Evolutionary conservation across 495 filamentous ascomycete genomes (phyloP).

Genomic region (Aspergillus steynii): DNA sequence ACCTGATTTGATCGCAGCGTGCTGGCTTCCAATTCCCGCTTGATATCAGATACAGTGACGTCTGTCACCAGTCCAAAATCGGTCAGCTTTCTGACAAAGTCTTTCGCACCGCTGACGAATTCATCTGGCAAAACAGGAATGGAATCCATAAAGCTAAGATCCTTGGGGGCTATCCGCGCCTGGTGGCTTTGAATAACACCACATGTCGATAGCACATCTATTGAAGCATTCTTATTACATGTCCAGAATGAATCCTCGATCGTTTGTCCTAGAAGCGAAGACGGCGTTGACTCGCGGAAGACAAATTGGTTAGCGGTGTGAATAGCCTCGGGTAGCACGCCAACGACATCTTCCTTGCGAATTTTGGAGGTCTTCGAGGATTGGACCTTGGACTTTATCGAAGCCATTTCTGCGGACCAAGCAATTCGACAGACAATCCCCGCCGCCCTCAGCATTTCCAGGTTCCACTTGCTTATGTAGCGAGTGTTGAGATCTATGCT

Average conservation of each 20-base stretch:
- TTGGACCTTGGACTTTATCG: slow-evolving; percentile 55
- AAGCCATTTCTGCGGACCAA: slow-evolving; percentile 80
- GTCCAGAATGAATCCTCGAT: slow-evolving; percentile 97
- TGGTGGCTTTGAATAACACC: slow-evolving; percentile 77
- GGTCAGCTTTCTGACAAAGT: slow-evolving; percentile 74
- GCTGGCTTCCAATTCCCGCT: slow-evolving; percentile 71
- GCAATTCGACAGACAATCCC: slow-evolving; percentile 88
- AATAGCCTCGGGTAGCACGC: slow-evolving; percentile 73
- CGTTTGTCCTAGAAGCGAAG: slow-evolving; percentile 70
- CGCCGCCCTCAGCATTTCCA: slow-evolving; percentile 89
- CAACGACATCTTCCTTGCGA: slow-evolving; percentile 59
- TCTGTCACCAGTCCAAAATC: slow-evolving; percentile 79
- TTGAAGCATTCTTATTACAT: slow-evolving; percentile 72
- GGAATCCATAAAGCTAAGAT: slow-evolving; percentile 85
- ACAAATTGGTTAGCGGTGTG: slow-evolving; percentile 74
- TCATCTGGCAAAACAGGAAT: slow-evolving; percentile 83
- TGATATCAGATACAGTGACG: slow-evolving; percentile 84
- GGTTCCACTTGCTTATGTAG: slow-evolving; percentile 91
- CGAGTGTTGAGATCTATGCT: slow-evolving; percentile 95
- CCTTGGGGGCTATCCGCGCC: slow-evolving; percentile 77
- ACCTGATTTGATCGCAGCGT: slow-evolving; percentile 75
- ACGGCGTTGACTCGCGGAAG: slow-evolving; percentile 86
- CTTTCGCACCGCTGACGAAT: slow-evolving; percentile 59
- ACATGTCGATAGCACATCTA: slow-evolving; percentile 84
- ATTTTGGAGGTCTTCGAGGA: slow-evolving; percentile 54